These are phyloP conservation scores for Leccinellum luteum DNA, from an alignment of 768 basidiomycete genomes.

Conservation along the genomic window DNA sequence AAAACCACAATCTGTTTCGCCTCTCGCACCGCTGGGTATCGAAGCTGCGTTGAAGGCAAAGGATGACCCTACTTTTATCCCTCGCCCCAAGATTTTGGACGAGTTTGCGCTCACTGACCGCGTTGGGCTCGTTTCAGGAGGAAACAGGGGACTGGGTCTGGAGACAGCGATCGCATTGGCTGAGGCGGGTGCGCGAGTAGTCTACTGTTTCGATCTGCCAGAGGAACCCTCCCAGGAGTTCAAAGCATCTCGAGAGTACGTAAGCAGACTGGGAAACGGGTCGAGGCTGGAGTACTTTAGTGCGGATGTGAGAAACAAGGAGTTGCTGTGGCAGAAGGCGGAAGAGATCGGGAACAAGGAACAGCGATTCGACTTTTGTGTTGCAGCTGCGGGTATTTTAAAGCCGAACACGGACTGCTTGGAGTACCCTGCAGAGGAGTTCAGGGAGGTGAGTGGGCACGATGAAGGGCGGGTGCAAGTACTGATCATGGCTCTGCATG, in stretches of 20 bases:
- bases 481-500: not conserved
- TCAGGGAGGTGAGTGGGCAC: conserved; percentile 49
- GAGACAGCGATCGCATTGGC: conserved; percentile 75
- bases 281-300: conserved; percentile 57
- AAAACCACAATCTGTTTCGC: conserved; percentile 44
- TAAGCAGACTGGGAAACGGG: conserved; percentile 41
- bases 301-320: conserved; percentile 66
- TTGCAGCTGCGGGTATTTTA: conserved; percentile 79
- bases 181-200: conserved; percentile 67
- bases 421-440: conserved; percentile 62
- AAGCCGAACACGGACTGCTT: conserved; percentile 58
- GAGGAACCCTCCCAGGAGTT: conserved; percentile 56
- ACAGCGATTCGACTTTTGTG: conserved; percentile 68
- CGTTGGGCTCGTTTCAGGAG: conserved; percentile 62
- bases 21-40: conserved; percentile 61
- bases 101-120: conserved; percentile 58
- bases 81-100: conserved; percentile 51
- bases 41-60: conserved; percentile 50
- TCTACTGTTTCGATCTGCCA: conserved; percentile 70
- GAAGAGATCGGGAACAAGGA: conserved; percentile 64
- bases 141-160: conserved; percentile 68
- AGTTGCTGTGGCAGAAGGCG: conserved; percentile 52
- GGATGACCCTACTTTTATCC: conserved; percentile 30
- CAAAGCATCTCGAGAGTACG: conserved; percentile 50
- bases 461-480: not conserved